Evolutionary conservation across 2,329 filamentous ascomycete genomes (phyloP).

Genomic region (Zasmidium cellare): DNA sequence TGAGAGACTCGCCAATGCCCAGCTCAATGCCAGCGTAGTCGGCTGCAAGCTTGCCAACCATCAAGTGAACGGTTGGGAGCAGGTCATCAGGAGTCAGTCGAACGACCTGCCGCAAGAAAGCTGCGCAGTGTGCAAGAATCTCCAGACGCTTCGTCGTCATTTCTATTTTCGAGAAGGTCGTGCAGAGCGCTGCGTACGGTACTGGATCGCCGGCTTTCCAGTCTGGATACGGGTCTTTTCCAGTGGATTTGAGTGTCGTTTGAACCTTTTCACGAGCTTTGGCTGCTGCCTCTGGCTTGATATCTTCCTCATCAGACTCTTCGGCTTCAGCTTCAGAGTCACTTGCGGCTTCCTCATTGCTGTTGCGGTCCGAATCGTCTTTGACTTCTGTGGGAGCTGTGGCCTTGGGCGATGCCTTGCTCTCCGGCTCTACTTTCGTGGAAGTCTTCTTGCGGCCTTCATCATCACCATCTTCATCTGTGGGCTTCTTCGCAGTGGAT

Average conservation of each 20-base stretch:
- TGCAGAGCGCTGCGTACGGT: slow-evolving; percentile 91
- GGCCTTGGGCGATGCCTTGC: slow-evolving; percentile 10
- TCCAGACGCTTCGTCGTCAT: slow-evolving; percentile 88
- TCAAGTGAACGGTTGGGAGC: slow-evolving; percentile 83
- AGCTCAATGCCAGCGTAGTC: slow-evolving; percentile 96
- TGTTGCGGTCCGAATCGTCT: slow-evolving; percentile 8
- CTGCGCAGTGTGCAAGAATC: slow-evolving; percentile 84
- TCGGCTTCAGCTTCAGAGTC: slow-evolving; percentile 47
- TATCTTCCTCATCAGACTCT: slow-evolving; percentile 55
- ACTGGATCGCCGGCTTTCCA: slow-evolving; percentile 89
- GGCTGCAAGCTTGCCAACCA: slow-evolving; percentile 97
- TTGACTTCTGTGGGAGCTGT: slow-evolving; percentile 1
- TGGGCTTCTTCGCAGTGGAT: slow-evolving; percentile 11
- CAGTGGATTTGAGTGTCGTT: slow-evolving; percentile 66
- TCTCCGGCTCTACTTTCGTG: slow-evolving; percentile 2
- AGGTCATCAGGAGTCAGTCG: slow-evolving; percentile 85
- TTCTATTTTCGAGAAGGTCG: slow-evolving; percentile 91
- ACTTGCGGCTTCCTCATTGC: slow-evolving; percentile 23
- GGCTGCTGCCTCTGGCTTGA: slow-evolving; percentile 69
- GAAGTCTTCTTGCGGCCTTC: not conserved
- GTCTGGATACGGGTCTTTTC: slow-evolving; percentile 86
- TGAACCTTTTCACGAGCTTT: slow-evolving; percentile 82
- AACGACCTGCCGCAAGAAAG: slow-evolving; percentile 92
- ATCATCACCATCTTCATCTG: slow-evolving; percentile 18
- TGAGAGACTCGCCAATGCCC: slow-evolving; percentile 96